Conservation (phyloP, 257 asterid species). For the Parsonsia alboflavescens region DNA sequence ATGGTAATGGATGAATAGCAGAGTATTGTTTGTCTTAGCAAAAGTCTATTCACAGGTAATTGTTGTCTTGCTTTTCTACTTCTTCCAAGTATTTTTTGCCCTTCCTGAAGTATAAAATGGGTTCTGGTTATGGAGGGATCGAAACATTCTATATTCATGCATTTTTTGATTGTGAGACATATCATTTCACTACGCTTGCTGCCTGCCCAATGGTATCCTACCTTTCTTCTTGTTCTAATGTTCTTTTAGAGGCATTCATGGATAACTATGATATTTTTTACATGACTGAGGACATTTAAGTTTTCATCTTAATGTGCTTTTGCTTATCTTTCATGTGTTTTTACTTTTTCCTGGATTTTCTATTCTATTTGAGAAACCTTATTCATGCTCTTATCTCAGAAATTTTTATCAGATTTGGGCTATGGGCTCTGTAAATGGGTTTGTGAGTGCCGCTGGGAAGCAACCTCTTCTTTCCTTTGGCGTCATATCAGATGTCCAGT, state of each 20-base stretch:
- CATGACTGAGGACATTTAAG: neutral
- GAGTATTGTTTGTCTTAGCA: neutral
- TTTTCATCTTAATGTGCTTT: neutral
- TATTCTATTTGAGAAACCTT: neutral
- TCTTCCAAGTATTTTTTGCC: neutral
- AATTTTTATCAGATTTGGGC: conserved; percentile 19
- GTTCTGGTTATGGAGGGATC: too few relatives aligned
- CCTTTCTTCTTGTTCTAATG: neutral
- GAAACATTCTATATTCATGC: neutral
- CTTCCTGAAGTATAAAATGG: neutral
- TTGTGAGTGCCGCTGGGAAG: conserved; percentile 32
- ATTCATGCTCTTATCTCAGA: conserved; percentile 9
- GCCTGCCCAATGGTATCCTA: neutral
- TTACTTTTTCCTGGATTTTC: neutral
- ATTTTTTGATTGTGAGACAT: neutral
- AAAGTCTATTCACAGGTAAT: too few relatives aligned
- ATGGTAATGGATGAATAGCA: neutral
- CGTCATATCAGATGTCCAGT: conserved; percentile 88
- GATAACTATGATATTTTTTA: neutral
- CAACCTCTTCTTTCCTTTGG: conserved; percentile 90
- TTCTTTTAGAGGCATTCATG: neutral
- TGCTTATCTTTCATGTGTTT: neutral
- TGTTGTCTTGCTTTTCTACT: neutral
- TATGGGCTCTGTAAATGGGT: conserved; percentile 57
- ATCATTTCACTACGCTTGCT: neutral